Evolutionary conservation across 257 asterid species (phyloP).

Genomic region (Solanum rostratum): DNA sequence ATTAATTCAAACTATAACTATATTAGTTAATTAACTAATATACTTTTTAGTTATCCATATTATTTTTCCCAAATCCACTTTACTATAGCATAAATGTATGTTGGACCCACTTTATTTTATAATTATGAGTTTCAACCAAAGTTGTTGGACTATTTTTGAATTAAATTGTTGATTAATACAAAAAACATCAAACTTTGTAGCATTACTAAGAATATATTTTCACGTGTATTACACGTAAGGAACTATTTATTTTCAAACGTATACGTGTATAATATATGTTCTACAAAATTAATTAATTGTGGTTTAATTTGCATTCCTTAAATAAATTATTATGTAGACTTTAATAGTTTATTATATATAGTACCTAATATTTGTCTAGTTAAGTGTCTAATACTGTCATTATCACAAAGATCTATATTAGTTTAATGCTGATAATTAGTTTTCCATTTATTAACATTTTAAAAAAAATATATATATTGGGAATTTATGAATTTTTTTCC

Average conservation of each 20-base stretch:
- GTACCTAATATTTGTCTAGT: not conserved
- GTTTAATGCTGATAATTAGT: not conserved
- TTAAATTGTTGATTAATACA: not conserved
- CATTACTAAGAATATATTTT: not conserved
- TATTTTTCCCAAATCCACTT: too few species aligned
- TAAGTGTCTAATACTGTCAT: constrained; percentile 3
- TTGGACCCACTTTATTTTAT: not conserved
- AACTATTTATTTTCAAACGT: not conserved
- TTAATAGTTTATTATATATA: not conserved
- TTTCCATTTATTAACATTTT: not conserved
- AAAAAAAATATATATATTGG: not conserved
- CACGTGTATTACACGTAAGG: constrained; percentile 7
- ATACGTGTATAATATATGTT: not conserved
- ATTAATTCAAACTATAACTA: too few species aligned
- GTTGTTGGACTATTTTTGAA: constrained; percentile 8
- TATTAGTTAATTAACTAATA: too few species aligned
- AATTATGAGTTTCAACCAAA: not conserved
- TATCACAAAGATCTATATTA: not conserved
- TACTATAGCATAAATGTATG: not conserved
- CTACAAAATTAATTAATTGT: not conserved
- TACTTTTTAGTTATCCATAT: too few species aligned
- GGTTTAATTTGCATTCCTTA: not conserved
- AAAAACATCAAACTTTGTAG: not conserved
- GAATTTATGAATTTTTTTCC: not conserved
- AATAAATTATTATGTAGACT: not conserved